Conservation (phyloP, 163 green algal species). For the Prototheca cutis region DNA sequence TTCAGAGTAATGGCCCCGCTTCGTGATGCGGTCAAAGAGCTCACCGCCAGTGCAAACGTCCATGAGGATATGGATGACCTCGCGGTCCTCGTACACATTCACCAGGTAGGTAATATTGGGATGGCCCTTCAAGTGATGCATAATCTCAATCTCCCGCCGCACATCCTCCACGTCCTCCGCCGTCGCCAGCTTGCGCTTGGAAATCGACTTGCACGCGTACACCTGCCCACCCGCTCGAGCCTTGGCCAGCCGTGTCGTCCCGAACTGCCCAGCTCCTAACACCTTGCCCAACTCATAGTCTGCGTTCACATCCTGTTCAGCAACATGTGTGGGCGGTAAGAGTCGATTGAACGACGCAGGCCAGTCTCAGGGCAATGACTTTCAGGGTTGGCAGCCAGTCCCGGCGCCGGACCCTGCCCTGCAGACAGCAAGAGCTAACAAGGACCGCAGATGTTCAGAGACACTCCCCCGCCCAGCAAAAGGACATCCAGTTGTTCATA, state of each 20-base stretch:
- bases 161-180: conserved; percentile 72
- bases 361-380: too few relatives aligned
- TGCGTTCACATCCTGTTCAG: conserved; percentile 41
- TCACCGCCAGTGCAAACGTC: conserved; percentile 81
- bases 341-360: too few relatives aligned
- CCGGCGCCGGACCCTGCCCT: too few relatives aligned
- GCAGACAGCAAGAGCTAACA: too few relatives aligned
- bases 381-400: too few relatives aligned
- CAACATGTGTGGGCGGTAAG: too few relatives aligned
- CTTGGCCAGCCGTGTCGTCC: conserved; percentile 41
- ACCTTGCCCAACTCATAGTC: conserved; percentile 49
- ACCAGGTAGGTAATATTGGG: conserved; percentile 74
- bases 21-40: conserved; percentile 60
- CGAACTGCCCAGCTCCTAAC: conserved; percentile 53
- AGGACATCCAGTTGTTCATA: too few relatives aligned
- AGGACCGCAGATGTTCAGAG: too few relatives aligned
- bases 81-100: conserved; percentile 80
- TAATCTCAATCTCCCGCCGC: conserved; percentile 74
- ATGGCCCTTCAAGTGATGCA: conserved; percentile 88
- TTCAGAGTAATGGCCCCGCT: conserved; percentile 39
- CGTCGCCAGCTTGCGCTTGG: conserved; percentile 68
- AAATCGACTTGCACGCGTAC: conserved; percentile 79
- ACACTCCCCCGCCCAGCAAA: too few relatives aligned
- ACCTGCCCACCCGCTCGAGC: conserved; percentile 24
- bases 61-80: conserved; percentile 92